Base-by-base conservation (phyloP, 2,329 filamentous ascomycete species). In the Xylaria sp. region DNA sequence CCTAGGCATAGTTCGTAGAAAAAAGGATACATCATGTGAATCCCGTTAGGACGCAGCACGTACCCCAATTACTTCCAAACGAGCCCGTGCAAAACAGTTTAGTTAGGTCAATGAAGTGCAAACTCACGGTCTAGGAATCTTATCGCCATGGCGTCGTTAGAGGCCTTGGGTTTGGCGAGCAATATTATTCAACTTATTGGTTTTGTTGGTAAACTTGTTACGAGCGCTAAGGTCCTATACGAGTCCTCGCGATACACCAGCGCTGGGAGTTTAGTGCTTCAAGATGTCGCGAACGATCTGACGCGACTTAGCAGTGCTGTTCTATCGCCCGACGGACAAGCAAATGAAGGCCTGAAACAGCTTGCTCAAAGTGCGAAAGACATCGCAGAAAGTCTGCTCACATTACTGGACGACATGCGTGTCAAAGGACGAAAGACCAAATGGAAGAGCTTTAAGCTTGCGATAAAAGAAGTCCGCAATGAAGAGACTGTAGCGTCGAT, bases 161-260 rank as follows among this genome's bases (percentile, higher is more conserved):
- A 6, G n/a, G 45, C 55, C 14, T 35, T 57, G 7, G n/a, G 45
- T 7, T 12, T 57, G 4, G 45, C 45, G 6, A 43, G 33, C 37
- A 57, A 50, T 35, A 50, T 50, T 28, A 23, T 57, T 6, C 55
- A 57, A 35, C n/a, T 57, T 5, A 14, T 57, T 23, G 45, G 35
- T 25, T 57, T 50, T 35, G 12, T 17, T 31, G 23, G 45, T 23
- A 49, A 17, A 21, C 55, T 57, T n/a, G 8, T 50, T 14, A 2
- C n/a, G 5, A 50, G 23, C 6, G 25, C 45, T 3, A 33, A 8
- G 8, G 14, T 25, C 4, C 7, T 51, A 37, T 52, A 51, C 25
- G 45, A 45, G 11, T 51, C 56, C 5, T 12, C 35, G 21, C 1
- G 21, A 19, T 23, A 33, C 5, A 23, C 45, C 11, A 57, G 53